Evolutionary conservation across 306 rosid species (phyloP).

Genomic region (Lathyrus oleraceus): DNA sequence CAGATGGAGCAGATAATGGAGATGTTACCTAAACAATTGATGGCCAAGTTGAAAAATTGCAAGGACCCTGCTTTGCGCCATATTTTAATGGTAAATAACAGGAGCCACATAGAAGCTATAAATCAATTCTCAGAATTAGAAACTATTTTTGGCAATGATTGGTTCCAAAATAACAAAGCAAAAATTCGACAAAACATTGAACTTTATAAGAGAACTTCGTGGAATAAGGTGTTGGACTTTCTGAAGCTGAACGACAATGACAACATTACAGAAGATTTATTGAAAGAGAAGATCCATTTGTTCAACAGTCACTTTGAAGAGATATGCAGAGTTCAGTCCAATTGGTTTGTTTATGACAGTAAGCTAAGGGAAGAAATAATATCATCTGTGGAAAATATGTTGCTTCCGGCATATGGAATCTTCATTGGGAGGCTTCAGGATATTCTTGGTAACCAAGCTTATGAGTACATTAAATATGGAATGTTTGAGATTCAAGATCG

Average conservation of each 20-base stretch:
- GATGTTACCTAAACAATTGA: slow-evolving; percentile 57
- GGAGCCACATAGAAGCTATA: slow-evolving; percentile 50
- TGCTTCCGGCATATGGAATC: slow-evolving; percentile 14
- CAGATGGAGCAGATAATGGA: slow-evolving; percentile 52
- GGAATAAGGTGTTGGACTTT: slow-evolving; percentile 56
- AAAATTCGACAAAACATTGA: slow-evolving; percentile 48
- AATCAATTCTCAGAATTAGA: slow-evolving; percentile 47
- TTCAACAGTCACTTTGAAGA: slow-evolving; percentile 24
- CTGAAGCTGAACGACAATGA: slow-evolving; percentile 33
- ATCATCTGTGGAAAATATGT: not conserved
- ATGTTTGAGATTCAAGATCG: not conserved
- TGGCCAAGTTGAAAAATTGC: slow-evolving; percentile 52
- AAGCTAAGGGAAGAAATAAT: not conserved
- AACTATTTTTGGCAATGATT: slow-evolving; percentile 50
- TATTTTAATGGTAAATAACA: slow-evolving; percentile 70
- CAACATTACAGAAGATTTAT: not conserved
- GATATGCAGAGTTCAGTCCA: not conserved
- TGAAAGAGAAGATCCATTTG: slow-evolving; percentile 17
- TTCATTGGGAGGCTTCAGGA: not conserved
- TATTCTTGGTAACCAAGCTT: slow-evolving; percentile 9
- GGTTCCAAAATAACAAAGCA: slow-evolving; percentile 57
- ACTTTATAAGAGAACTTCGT: slow-evolving; percentile 59
- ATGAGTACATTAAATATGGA: slow-evolving; percentile 13
- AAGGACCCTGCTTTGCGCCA: slow-evolving; percentile 49
- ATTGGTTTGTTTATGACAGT: not conserved